Base-by-base conservation (phyloP, 176 grass and related monocot genomes). In the Oryza meyeriana region DNA sequence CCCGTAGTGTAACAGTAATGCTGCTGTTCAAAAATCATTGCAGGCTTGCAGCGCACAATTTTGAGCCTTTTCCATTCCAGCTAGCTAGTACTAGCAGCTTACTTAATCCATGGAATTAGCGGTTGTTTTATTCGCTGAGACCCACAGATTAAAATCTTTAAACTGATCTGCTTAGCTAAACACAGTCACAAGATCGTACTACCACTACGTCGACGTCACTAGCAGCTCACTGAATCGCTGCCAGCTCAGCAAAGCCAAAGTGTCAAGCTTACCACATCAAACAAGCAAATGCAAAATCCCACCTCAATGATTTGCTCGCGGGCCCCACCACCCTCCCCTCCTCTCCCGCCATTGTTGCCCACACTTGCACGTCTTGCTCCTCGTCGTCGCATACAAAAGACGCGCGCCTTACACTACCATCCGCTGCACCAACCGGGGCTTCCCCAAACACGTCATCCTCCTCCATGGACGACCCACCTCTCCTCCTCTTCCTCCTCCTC, bases 231-330 rank as follows among this genome's bases (percentile, higher is more conserved):
- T 52, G 48, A 52, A 18, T 59, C 55, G 25, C 55, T 55, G 78
- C 73, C 78, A 73, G 36, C 47, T 84, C 86, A 74, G 62, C 67
- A 8, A 26, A 14, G 28, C 77, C 41, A 16, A 8, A 33, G 84
- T 66, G 66, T 79, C 45, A 20, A 71, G n/a, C 66, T 50, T 62
- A 40, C 17, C 31, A 2, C 81, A 29, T 41, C 69, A 36, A 59
- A 5, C 26, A 12, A 14, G 82, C 77, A 84, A 77, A 66, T 59
- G 55, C 52, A 24, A 59, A 59, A 59, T 61, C 61, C 66, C 22
- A 44, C 59, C 74, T 71, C 86, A 91, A 94, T 91, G n/a, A 94
- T 94, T 86, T 69, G 72, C n/a, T 2, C 33, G 87, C 13, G 75
- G 87, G 75, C 3, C 86, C 80, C 83, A 47, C 85, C 73, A 48